Evolutionary conservation across 192 early-diverging fungal species (phyloP).

Genomic region (Helicostylum pulchrum): DNA sequence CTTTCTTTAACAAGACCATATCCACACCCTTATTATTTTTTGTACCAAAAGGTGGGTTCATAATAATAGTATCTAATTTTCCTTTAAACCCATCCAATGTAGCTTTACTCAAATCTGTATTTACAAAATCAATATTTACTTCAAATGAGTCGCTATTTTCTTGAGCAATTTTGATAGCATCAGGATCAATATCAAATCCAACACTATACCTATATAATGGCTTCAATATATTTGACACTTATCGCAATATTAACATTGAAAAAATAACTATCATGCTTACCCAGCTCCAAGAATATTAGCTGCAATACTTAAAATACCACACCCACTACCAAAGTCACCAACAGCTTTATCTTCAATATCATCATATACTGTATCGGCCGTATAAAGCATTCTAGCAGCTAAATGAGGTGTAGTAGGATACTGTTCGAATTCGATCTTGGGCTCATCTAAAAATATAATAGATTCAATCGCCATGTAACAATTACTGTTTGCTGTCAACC

Average conservation of each 20-base stretch:
- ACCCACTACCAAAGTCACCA: conserved; percentile 76
- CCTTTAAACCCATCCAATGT: conserved; percentile 42
- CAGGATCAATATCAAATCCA: conserved; percentile 70
- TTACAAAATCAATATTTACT: conserved; percentile 62
- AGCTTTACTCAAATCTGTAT: conserved; percentile 44
- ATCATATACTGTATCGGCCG: conserved; percentile 65
- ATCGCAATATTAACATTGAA: background rate
- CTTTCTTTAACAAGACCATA: conserved; percentile 68
- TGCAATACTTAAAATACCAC: conserved; percentile 69
- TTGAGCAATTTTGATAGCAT: conserved; percentile 66
- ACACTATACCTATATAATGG: conserved; percentile 40
- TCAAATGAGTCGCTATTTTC: conserved; percentile 64
- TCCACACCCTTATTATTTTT: conserved; percentile 73
- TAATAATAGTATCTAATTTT: conserved; percentile 71
- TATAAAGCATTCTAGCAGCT: conserved; percentile 73
- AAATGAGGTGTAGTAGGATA: conserved; percentile 77
- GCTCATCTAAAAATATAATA: conserved; percentile 34
- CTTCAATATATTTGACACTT: background rate
- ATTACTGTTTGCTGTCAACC: background rate
- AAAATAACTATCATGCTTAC: conserved; percentile 22
- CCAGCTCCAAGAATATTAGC: conserved; percentile 57
- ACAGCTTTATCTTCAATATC: conserved; percentile 71
- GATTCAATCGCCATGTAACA: background rate
- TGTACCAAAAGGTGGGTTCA: conserved; percentile 84
- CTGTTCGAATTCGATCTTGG: conserved; percentile 76